Conservation (phyloP, 208 protist genomes). For the Leishmania gerbilli region DNA sequence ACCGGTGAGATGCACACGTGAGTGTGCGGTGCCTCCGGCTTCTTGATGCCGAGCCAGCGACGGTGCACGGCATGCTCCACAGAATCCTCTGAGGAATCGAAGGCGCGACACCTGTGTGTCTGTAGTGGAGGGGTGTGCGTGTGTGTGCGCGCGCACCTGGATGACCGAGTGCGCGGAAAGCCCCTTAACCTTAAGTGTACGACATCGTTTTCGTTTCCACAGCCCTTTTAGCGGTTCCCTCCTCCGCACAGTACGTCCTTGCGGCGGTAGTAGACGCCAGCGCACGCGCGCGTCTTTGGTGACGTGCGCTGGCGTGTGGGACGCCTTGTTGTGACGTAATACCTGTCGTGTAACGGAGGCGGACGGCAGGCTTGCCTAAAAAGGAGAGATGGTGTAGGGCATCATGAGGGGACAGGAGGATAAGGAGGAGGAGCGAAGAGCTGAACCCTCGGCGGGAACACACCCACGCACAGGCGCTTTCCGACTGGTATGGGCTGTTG, state of each 20-base stretch:
- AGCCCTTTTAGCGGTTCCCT: conserved; percentile 5
- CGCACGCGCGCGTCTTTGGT: conserved; percentile 4
- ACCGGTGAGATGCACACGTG: background rate
- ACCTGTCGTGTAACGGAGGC: conserved; percentile 1
- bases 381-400: background rate
- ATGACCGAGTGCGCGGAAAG: background rate
- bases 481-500: background rate
- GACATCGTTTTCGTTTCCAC: conserved; percentile 10
- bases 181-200: background rate
- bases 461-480: background rate
- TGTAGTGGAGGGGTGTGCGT: background rate
- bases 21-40: background rate
- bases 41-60: background rate
- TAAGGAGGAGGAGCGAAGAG: background rate
- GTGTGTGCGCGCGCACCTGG: background rate
- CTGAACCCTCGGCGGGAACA: background rate
- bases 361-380: background rate
- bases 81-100: background rate
- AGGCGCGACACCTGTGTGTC: background rate
- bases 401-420: background rate
- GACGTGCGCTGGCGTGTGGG: conserved; percentile 2
- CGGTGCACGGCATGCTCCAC: background rate
- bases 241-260: background rate
- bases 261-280: background rate
- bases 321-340: background rate